Base-by-base conservation (phyloP, 2,329 filamentous ascomycete species). In the Karstenula rhodostoma region DNA sequence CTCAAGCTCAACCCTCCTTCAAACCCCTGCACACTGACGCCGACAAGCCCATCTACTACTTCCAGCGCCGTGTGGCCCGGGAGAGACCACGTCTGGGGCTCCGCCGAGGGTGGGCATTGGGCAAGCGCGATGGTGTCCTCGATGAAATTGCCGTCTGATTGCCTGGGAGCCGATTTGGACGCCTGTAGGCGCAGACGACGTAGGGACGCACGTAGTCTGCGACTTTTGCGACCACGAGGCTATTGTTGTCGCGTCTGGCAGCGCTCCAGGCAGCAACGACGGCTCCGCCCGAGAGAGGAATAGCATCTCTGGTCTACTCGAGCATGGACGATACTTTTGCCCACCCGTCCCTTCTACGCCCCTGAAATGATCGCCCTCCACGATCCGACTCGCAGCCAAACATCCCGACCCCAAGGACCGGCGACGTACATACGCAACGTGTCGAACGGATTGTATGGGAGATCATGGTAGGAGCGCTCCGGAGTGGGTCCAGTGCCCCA, bases 61-160 rank as follows among this genome's bases (percentile, higher is more conserved):
- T 80, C 74, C 23, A 80, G 76, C 6, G 77, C 78, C 8, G 72
- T 70, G 59, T 78, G 77, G 0, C 75, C 73, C 0, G 64, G 40
- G 19, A 77, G 66, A 0, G 48, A 66, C 52, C 70, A 74, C 0
- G 63, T 65, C 5, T 69, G 63, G 0, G 68, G 63, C 6, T 66
- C 66, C 4, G 42, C 52, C 19, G 67, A 67, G n/a, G 53, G 54
- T 1, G 67, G 67, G 4, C 67, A 69, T 0, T 67, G 70, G 13
- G 72, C 77, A 35, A 83, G 60, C 7, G 77, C 79, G 46, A 84
- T 78, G 0, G 80, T 82, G 0, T 80, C 78, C 22, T 82, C 65
- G 15, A 81, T 80, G 66, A 81, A 83, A 61, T 79, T 80, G 3
- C 67, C 72, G 4, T 74, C 77, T 3, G 78, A 78, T 66, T 82